Percentiles rank a stretch among this genome's conserved stretches.
phyloP scores from a whole-genome alignment of 1,139 yeast genomes.

The Suhomyces wounanorum region DNA sequence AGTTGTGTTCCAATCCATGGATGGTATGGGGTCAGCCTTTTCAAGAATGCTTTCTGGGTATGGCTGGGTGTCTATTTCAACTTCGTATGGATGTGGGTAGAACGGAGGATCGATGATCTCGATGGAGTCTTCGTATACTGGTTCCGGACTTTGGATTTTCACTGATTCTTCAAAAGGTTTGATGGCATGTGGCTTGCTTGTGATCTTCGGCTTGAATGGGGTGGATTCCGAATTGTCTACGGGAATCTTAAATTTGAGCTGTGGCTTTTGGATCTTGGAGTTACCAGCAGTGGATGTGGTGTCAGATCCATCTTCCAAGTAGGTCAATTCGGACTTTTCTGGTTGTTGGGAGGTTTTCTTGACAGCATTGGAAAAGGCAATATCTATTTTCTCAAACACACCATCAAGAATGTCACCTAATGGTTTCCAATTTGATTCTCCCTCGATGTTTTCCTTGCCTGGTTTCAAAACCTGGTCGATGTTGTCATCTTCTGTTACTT shows the following conservation, averaged over 20 bases:
- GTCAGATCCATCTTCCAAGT: slow-evolving; percentile 46
- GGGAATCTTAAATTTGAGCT: slow-evolving; percentile 53
- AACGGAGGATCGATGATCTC: slow-evolving; percentile 54
- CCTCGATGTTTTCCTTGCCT: slow-evolving; percentile 39
- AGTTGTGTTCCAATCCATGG: slow-evolving; percentile 66
- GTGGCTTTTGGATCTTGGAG: slow-evolving; percentile 68
- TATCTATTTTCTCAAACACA: slow-evolving; percentile 63
- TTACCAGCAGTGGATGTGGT: slow-evolving; percentile 22
- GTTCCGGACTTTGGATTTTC: slow-evolving; percentile 32
- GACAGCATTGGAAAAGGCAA: slow-evolving; percentile 54
- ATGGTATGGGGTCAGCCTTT: slow-evolving; percentile 52
- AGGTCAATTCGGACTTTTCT: slow-evolving; percentile 31
- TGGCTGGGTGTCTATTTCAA: slow-evolving; percentile 70
- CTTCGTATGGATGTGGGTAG: slow-evolving; percentile 78
- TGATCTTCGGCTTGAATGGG: slow-evolving; percentile 78
- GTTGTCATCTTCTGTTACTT: slow-evolving; percentile 35
- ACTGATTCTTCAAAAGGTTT: slow-evolving; percentile 55
- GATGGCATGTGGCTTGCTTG: slow-evolving; percentile 70
- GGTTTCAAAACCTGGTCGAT: slow-evolving; percentile 27
- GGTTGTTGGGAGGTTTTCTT: slow-evolving; percentile 18
- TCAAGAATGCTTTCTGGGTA: slow-evolving; percentile 64
- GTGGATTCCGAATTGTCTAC: slow-evolving; percentile 67
- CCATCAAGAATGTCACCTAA: slow-evolving; percentile 66
- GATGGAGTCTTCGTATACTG: slow-evolving; percentile 34
- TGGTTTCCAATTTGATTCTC: slow-evolving; percentile 56